Percentiles rank a stretch among this genome's conserved stretches.
These are phyloP conservation scores for Nicotiana noctiflora DNA, from an alignment of 257 asterid genomes.

Conservation along the genomic window DNA sequence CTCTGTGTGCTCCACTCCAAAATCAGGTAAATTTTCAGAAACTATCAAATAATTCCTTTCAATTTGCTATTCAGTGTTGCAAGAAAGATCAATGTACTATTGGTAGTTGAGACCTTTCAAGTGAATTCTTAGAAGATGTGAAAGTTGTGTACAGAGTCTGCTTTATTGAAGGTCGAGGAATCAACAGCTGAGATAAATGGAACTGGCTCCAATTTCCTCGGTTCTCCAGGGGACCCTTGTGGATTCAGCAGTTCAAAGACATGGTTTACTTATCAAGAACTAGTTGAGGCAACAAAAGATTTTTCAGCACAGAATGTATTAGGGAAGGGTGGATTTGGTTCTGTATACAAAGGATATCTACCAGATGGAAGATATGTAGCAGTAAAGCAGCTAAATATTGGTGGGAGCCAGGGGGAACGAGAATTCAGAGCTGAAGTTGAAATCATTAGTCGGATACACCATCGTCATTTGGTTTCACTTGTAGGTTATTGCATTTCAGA, in stretches of 20 bases:
- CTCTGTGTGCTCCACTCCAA: slow-evolving; percentile 38
- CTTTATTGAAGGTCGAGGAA: slow-evolving; percentile 42
- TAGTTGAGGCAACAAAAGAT: no score
- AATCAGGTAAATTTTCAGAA: slow-evolving; percentile 43
- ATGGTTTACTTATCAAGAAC: no score
- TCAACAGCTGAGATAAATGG: slow-evolving; percentile 19
- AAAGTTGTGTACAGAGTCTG: slow-evolving; percentile 45
- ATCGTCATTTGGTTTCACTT: slow-evolving; percentile 93
- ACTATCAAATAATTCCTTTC: not conserved
- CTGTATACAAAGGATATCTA: slow-evolving; percentile 74
- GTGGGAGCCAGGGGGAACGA: slow-evolving; percentile 86
- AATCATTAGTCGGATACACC: slow-evolving; percentile 87
- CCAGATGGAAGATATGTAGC: slow-evolving; percentile 79
- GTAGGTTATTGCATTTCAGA: slow-evolving; percentile 89
- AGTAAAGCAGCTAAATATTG: slow-evolving; percentile 66
- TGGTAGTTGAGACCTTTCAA: not conserved
- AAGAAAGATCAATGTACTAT: not conserved
- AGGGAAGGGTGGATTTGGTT: slow-evolving; percentile 78
- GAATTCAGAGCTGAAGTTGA: slow-evolving; percentile 97
- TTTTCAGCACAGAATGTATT: no score
- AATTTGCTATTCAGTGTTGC: not conserved
- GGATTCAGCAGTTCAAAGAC: no score
- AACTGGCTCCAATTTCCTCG: no score
- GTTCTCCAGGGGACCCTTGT: no score
- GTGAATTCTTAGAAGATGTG: slow-evolving; percentile 11